A percentile compares a stretch with the other conserved stretches of the same genome.
phyloP scores from a whole-genome alignment of 2,329 filamentous ascomycete species.

The Chrysoporthe austroafricana region DNA sequence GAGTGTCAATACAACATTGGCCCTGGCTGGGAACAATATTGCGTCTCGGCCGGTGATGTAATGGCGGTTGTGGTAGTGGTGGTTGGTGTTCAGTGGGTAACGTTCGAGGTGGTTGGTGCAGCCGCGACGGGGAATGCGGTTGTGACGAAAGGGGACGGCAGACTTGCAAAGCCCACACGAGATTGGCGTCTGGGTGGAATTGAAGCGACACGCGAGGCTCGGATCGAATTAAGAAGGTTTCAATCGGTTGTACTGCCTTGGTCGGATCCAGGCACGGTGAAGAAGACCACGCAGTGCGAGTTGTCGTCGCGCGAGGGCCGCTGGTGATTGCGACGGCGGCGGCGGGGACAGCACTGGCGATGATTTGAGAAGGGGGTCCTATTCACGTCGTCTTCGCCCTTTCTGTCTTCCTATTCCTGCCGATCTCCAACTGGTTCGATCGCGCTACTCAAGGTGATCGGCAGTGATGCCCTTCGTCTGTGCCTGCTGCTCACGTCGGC shows the following conservation, averaged over 20 bases:
- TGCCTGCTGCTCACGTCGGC: slow-evolving; percentile 9
- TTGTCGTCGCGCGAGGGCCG: slow-evolving; percentile 5
- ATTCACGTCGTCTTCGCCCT: slow-evolving; percentile 4
- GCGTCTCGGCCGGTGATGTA: slow-evolving; percentile 7
- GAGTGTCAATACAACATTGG: slow-evolving; percentile 25
- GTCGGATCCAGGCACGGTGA: background rate
- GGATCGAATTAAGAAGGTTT: background rate
- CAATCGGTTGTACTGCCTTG: background rate
- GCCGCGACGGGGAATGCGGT: slow-evolving; percentile 10
- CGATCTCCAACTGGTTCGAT: slow-evolving; percentile 12
- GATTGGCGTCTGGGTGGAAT: background rate
- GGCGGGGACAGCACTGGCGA: background rate
- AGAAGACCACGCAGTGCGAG: background rate
- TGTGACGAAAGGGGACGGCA: background rate
- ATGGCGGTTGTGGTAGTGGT: slow-evolving; percentile 4
- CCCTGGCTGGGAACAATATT: slow-evolving; percentile 5
- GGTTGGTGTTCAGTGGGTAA: slow-evolving; percentile 7
- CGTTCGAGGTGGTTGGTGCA: slow-evolving; percentile 18
- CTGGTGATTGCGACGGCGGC: background rate
- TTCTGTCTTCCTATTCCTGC: background rate
- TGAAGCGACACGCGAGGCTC: background rate
- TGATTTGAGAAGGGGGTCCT: background rate
- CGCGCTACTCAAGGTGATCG: slow-evolving; percentile 10
- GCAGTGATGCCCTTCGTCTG: slow-evolving; percentile 5
- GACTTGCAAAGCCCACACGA: background rate